A percentile compares a stretch with the other conserved stretches of the same genome.
Conservation (phyloP, 2,329 filamentous ascomycete genomes). For the Tolypocladium nubicola region DNA sequence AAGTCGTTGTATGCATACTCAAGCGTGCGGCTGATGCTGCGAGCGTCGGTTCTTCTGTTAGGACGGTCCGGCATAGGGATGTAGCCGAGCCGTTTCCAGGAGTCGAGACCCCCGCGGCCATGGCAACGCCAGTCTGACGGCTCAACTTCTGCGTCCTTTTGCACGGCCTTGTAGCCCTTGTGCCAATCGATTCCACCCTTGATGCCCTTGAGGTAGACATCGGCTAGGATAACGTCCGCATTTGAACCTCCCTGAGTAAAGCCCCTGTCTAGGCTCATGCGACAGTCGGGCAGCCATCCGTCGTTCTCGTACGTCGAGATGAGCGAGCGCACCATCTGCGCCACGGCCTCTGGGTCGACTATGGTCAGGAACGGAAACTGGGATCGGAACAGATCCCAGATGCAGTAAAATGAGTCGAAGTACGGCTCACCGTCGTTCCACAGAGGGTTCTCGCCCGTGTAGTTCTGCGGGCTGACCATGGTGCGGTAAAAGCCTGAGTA, state of each 20-base stretch:
- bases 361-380: conserved; percentile 61
- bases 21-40: conserved; percentile 61
- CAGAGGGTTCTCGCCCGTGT: conserved; percentile 60
- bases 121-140: conserved; percentile 60
- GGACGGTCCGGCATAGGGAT: conserved; percentile 52
- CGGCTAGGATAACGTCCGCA: conserved; percentile 57
- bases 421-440: conserved; percentile 60
- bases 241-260: conserved; percentile 69
- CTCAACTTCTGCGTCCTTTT: conserved; percentile 63
- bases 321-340: conserved; percentile 57
- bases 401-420: conserved; percentile 67
- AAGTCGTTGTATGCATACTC: conserved; percentile 76
- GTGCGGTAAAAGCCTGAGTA: conserved; percentile 65
- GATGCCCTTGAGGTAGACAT: conserved; percentile 58
- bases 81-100: conserved; percentile 62
- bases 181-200: conserved; percentile 52
- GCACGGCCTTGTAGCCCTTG: conserved; percentile 57
- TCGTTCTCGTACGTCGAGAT: conserved; percentile 61
- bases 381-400: conserved; percentile 63
- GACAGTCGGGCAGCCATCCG: conserved; percentile 64
- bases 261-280: conserved; percentile 66
- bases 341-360: conserved; percentile 52
- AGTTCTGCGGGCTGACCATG: conserved; percentile 64
- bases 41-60: too few species aligned
- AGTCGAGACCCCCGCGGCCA: conserved; percentile 59